Percentiles rank a stretch among this genome's conserved stretches.
Evolutionary conservation across 306 rosid species (phyloP).

Genomic region (Coriaria nepalensis): DNA sequence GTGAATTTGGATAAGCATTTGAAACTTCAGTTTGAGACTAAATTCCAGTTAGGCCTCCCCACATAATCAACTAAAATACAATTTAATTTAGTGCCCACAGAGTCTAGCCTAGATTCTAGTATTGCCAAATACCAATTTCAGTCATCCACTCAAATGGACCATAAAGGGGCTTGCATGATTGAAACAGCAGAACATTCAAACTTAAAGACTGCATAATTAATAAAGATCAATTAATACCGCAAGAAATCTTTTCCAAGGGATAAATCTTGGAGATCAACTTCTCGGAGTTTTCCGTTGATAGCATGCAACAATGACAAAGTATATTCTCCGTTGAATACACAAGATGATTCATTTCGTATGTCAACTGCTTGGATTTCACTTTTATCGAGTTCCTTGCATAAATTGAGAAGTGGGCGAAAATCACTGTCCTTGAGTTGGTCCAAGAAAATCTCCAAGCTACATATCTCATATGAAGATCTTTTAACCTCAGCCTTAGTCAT

Average conservation of each 20-base stretch:
- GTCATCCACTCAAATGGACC: too few species aligned
- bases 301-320: constrained; percentile 61
- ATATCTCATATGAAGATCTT: constrained; percentile 29
- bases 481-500: constrained; percentile 44
- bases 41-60: too few species aligned
- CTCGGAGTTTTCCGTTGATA: constrained; percentile 58
- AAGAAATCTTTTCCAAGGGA: constrained; percentile 54
- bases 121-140: too few species aligned
- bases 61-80: too few species aligned
- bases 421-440: constrained; percentile 56
- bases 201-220: constrained; percentile 11
- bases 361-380: constrained; percentile 68
- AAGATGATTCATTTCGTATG: constrained; percentile 35
- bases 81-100: too few species aligned
- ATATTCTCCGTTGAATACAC: constrained; percentile 42
- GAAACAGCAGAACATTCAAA: not conserved
- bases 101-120: too few species aligned
- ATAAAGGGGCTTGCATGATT: too few species aligned
- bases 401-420: constrained; percentile 51
- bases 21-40: too few species aligned
- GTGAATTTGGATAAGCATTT: too few species aligned
- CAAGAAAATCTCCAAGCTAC: constrained; percentile 47
- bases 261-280: constrained; percentile 51
- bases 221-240: constrained; percentile 36
- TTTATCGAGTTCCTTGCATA: constrained; percentile 37